Conservation (phyloP, 257 asterid genomes). For the Coffea eugenioides region DNA sequence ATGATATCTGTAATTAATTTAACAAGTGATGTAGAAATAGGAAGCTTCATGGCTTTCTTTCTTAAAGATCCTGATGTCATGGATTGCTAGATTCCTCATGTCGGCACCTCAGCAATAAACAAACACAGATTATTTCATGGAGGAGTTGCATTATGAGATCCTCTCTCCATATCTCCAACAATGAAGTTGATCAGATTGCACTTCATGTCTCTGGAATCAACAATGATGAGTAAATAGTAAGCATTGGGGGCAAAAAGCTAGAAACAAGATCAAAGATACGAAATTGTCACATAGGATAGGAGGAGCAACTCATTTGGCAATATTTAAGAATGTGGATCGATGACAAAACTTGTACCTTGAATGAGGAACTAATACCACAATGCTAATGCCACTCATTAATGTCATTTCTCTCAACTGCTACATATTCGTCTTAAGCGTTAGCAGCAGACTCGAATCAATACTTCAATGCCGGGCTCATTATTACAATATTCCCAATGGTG, state of each 20-base stretch:
- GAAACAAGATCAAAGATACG: not conserved
- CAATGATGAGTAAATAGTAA: not conserved
- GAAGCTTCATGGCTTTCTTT: not conserved
- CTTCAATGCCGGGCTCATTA: constrained; percentile 3
- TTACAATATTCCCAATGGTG: not conserved
- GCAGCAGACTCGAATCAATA: not conserved
- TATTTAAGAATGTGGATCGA: constrained; percentile 19
- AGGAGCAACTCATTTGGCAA: constrained; percentile 16
- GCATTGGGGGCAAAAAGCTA: not conserved
- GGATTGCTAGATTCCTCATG: constrained; percentile 23
- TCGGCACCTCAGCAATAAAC: constrained; percentile 25
- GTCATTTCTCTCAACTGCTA: constrained; percentile 19
- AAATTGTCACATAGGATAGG: not conserved
- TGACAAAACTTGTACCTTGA: constrained; percentile 4
- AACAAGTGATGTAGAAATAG: not conserved
- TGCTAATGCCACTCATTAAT: constrained; percentile 3
- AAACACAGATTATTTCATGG: not conserved
- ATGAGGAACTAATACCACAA: constrained; percentile 13
- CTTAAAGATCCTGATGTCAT: constrained; percentile 2
- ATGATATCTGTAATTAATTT: not conserved
- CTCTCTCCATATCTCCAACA: not conserved
- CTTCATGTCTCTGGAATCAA: not conserved
- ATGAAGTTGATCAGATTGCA: constrained; percentile 1
- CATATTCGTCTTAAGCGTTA: not conserved
- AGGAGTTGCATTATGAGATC: not conserved